phyloP scores from a whole-genome alignment of 106 monocot species.

The Triglochin maritima region DNA sequence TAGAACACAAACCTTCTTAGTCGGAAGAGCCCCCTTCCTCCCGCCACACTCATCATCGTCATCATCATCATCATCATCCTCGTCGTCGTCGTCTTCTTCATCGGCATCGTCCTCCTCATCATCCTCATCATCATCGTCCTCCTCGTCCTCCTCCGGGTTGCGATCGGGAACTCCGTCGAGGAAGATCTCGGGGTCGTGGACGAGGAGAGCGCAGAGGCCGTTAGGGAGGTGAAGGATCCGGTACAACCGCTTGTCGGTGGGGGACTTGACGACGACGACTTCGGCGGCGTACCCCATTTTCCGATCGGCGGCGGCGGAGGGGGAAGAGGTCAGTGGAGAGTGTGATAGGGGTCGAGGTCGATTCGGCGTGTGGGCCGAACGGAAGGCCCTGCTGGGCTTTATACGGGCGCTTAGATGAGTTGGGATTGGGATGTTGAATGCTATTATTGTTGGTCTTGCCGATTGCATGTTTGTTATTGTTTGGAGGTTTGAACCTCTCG shows the following conservation, averaged over 20 bases:
- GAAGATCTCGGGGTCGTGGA: slow-evolving; percentile 97
- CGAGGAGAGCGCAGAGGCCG: slow-evolving; percentile 67
- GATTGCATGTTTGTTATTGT: no score
- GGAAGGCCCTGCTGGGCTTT: no score
- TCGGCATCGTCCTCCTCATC: slow-evolving; percentile 20
- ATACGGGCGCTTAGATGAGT: no score
- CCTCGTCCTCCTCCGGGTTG: slow-evolving; percentile 10
- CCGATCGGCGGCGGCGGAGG: not conserved
- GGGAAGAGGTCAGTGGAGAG: no score
- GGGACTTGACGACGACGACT: slow-evolving; percentile 61
- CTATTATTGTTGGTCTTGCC: no score
- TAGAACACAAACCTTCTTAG: slow-evolving; percentile 52
- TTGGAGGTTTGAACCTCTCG: no score
- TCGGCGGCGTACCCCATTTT: slow-evolving; percentile 26
- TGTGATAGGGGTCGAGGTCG: no score
- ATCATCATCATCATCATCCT: slow-evolving; percentile 31
- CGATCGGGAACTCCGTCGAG: slow-evolving; percentile 26
- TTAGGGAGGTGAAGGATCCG: slow-evolving; percentile 60
- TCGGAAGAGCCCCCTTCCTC: slow-evolving; percentile 28
- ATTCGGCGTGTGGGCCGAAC: no score
- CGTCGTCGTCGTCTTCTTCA: slow-evolving; percentile 23
- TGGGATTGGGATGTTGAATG: no score
- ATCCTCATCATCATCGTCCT: slow-evolving; percentile 11
- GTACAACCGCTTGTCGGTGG: slow-evolving; percentile 58
- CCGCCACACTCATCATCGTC: slow-evolving; percentile 36